A percentile compares a stretch with the other conserved stretches of the same genome.
These are phyloP conservation scores for Psophocarpus tetragonolobus DNA, from an alignment of 306 rosid species.

Conservation along the genomic window DNA sequence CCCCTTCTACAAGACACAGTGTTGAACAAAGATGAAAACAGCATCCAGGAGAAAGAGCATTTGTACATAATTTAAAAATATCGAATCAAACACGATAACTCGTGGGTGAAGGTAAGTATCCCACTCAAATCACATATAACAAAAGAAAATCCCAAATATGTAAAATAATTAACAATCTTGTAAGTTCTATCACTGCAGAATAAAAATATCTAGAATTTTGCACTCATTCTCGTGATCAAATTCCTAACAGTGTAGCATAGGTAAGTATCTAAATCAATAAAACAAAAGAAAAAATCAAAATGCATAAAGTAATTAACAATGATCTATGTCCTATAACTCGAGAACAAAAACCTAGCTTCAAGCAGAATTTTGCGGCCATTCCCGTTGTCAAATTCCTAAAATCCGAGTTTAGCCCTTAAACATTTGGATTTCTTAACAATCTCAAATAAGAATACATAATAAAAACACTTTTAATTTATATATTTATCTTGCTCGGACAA, in stretches of 20 bases:
- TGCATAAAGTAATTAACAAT: neutral
- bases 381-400: neutral
- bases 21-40: constrained; percentile 39
- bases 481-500: neutral
- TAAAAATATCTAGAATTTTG: neutral
- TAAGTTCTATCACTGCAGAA: neutral
- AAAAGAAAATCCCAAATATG: neutral
- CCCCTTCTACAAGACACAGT: constrained; percentile 59
- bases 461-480: neutral
- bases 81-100: neutral
- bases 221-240: neutral
- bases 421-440: neutral
- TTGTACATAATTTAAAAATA: constrained; percentile 3
- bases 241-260: too few relatives aligned
- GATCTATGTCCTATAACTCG: neutral
- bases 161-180: neutral
- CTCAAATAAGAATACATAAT: neutral
- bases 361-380: neutral
- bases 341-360: neutral
- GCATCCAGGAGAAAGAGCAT: constrained; percentile 1
- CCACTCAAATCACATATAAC: neutral
- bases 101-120: neutral
- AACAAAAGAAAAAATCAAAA: constrained; percentile 9
- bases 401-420: constrained; percentile 13
- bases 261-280: neutral